A percentile compares a stretch with the other conserved stretches of the same genome.
Conservation (phyloP, 257 asterid species). For the Ajuga chamaepitys region DNA sequence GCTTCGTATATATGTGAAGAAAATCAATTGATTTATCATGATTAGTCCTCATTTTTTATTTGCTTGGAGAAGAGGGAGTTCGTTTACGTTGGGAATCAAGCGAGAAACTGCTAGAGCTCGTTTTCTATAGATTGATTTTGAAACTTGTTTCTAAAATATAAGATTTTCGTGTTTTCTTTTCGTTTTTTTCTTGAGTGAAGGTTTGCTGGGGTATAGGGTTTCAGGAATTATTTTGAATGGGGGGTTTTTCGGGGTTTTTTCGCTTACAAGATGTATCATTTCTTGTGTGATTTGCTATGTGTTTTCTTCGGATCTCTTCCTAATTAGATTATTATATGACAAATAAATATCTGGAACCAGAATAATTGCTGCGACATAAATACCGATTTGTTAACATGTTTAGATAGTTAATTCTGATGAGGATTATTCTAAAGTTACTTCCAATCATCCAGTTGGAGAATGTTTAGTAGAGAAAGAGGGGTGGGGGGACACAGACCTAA, state of each 20-base stretch:
- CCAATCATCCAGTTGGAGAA: background rate
- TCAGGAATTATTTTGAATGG: background rate
- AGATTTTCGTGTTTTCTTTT: no score
- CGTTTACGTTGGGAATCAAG: background rate
- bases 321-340: background rate
- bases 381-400: background rate
- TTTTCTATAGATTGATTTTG: background rate
- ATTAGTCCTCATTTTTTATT: background rate
- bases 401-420: background rate
- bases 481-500: background rate
- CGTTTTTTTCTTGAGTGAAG: background rate
- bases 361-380: background rate
- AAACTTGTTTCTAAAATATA: background rate
- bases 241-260: background rate
- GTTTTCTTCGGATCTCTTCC: background rate
- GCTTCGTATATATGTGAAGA: background rate
- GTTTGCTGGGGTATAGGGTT: conserved; percentile 3
- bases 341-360: background rate
- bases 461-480: background rate
- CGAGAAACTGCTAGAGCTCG: background rate
- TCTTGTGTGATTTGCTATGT: background rate
- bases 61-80: background rate
- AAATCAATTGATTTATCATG: background rate
- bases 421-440: background rate
- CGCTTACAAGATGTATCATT: background rate